These are phyloP conservation scores for Pyricularia sp. DNA, from an alignment of 2,329 filamentous ascomycete species.

Conservation along the genomic window DNA sequence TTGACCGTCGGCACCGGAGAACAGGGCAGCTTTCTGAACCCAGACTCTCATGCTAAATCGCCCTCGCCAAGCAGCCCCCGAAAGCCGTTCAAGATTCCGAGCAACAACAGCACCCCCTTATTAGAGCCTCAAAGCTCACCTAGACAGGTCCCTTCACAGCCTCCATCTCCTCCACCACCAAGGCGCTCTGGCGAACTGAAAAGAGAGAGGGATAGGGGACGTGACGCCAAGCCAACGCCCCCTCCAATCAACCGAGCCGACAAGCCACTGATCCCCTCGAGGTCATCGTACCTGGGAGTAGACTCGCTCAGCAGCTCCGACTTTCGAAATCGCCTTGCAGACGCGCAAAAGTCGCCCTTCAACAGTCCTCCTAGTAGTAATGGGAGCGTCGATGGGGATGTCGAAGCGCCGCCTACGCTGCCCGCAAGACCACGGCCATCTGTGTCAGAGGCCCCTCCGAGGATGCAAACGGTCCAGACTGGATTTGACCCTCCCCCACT, in stretches of 20 bases:
- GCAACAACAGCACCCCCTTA: conserved; percentile 43
- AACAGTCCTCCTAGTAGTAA: conserved; percentile 74
- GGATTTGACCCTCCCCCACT: conserved; percentile 42
- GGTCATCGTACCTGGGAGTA: conserved; percentile 15
- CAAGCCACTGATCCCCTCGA: conserved; percentile 40
- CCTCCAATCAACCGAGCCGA: conserved; percentile 74
- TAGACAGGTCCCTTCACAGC: conserved; percentile 34
- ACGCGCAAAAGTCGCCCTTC: conserved; percentile 61
- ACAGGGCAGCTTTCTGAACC: conserved; percentile 35
- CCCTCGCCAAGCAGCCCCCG: conserved; percentile 31
- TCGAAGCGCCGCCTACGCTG: conserved; percentile 32
- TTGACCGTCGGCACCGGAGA: conserved; percentile 27
- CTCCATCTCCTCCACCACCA: conserved; percentile 55
- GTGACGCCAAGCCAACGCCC: conserved; percentile 37
- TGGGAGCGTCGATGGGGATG: conserved; percentile 45
- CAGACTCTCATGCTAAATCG: conserved; percentile 31
- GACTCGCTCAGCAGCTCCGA: conserved; percentile 15
- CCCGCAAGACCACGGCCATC: conserved; percentile 40
- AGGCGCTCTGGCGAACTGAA: conserved; percentile 51
- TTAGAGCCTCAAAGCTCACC: conserved; percentile 39
- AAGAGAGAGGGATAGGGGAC: conserved; percentile 25
- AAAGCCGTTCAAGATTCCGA: conserved; percentile 43
- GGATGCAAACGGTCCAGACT: conserved; percentile 22
- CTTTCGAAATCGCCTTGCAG: conserved; percentile 24
- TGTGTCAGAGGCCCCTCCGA: conserved; percentile 16